Percentiles rank a stretch among this genome's conserved stretches.
These are phyloP conservation scores for Mariannaea elegans DNA, from an alignment of 2,329 filamentous ascomycete species.

Conservation along the genomic window DNA sequence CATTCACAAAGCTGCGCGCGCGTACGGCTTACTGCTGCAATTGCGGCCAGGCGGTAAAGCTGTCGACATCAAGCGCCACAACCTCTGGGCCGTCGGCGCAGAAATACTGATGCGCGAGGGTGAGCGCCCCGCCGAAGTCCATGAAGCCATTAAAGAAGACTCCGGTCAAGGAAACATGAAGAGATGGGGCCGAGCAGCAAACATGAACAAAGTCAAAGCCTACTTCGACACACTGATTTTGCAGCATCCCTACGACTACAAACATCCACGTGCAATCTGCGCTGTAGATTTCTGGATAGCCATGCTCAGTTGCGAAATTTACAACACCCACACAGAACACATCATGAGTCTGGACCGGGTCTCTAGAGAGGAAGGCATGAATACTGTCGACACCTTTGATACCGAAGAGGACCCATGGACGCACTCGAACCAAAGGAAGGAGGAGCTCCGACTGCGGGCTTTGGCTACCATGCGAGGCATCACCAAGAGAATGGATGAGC, in stretches of 20 bases:
- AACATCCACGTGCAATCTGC: slow-evolving; percentile 65
- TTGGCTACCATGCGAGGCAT: slow-evolving; percentile 69
- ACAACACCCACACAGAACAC: slow-evolving; percentile 72
- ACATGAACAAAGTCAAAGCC: slow-evolving; percentile 54
- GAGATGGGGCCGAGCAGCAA: slow-evolving; percentile 56
- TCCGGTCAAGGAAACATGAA: neutral
- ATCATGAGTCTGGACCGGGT: slow-evolving; percentile 51
- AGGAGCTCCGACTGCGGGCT: slow-evolving; percentile 58
- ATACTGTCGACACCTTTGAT: slow-evolving; percentile 29
- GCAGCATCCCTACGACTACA: slow-evolving; percentile 76
- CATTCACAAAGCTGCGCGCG: slow-evolving; percentile 74
- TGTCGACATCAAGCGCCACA: slow-evolving; percentile 74
- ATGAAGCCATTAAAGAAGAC: neutral
- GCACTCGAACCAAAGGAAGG: slow-evolving; percentile 41
- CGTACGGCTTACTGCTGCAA: slow-evolving; percentile 78
- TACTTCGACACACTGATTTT: slow-evolving; percentile 85
- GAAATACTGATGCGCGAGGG: slow-evolving; percentile 79
- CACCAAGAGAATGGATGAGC: slow-evolving; percentile 72
- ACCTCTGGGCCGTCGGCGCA: slow-evolving; percentile 84
- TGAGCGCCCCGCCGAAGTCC: slow-evolving; percentile 43
- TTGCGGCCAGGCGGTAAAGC: slow-evolving; percentile 50
- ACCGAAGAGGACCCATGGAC: slow-evolving; percentile 29
- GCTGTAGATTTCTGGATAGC: slow-evolving; percentile 83
- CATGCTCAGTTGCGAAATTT: slow-evolving; percentile 83
- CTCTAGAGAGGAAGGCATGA: slow-evolving; percentile 42